Base-by-base conservation (phyloP, 306 rosid species). In the Cajanus cajan region DNA sequence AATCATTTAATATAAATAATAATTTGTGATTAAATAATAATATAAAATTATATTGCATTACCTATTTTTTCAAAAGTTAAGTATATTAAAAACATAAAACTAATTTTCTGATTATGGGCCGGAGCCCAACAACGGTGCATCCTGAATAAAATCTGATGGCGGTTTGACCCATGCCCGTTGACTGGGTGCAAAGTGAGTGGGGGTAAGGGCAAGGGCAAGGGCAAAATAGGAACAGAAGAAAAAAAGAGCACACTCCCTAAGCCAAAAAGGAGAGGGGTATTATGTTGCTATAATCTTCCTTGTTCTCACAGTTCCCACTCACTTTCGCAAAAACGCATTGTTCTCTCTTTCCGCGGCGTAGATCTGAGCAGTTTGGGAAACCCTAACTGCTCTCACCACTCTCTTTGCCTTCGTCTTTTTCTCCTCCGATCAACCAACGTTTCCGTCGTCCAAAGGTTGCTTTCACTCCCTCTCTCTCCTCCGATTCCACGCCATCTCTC, bases 281-380 rank as follows among this genome's bases (percentile, higher is more conserved):
- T 12, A 6, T 73, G 45, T 15, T 12, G 48, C 74, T 61, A 70
- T 78, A 61, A 65, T 41, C 77, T 45, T 55, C 13, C 6, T 37
- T 22, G 6, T 3, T 45, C 77, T 34, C 70, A 74, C 79, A 24
- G 19, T 67, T 40, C 50, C 50, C 71, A 18, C 58, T 76, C 24
- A 75, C 84, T 81, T 78, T 71, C 73, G 62, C 68, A 8, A 18
- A 48, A 45, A 40, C 22, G 33, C 74, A 48, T 66, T 81, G 72
- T 19, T 10, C 82, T 75, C 64, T 50, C 50, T 69, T 78, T 76
- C 87, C 87, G 88, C 89, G 92, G 94, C 85, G 79, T 87, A 87
- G 92, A 91, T 87, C 93, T 92, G 87, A 87, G 93, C 93, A 87
- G 93, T 86, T 89, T 83, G 86, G 88, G 93, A 85, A 84, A 86